Base-by-base conservation (phyloP, 2,329 filamentous ascomycete genomes). In the Fusarium marasasianum region DNA sequence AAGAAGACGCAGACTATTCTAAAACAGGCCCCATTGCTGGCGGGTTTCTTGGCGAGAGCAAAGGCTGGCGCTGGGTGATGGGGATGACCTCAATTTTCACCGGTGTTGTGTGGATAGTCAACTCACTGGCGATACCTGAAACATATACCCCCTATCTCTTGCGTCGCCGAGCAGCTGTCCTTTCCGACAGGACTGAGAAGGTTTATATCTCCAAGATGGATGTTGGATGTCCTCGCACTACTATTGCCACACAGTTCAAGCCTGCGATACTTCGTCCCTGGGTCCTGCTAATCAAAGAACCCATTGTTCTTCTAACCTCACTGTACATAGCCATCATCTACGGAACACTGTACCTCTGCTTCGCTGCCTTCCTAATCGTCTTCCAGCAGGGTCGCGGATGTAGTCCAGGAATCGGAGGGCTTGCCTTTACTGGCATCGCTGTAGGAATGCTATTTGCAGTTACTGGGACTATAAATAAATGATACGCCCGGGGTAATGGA, bases 61-160 rank as follows among this genome's bases (percentile, higher is more conserved):
- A 84, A 14, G 90, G 90, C 14, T 92, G 91, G 91, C 83, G 89
- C 76, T 92, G 91, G 91, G 87, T 92, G 17, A 85, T 89, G 79
- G 90, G 90, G 3, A 81, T 93, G 55, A 86, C 91, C 78, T 86
- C 88, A 57, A 89, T 90, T 70, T 91, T 92, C 76, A 88, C 87
- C 4, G 90, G 89, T 12, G 77, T 85, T 15, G 82, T 91, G 33
- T 91, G 89, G 87, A 85, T 91, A 51, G 54, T 86, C 50, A 87
- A 86, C 61, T 78, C 84, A 1, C 67, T 90, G 37, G 72, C 86
- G 41, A 83, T 89, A n/a, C 89, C 89, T 5, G 90, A 91, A 80
- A 91, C 90, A 1, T 91, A 91, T 75, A 83, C 87, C 0, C 0
- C 90, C 1, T 85, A 89, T 14, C 81, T 91, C n/a, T 84, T 91